phyloP scores from a whole-genome alignment of 2,329 filamentous ascomycete species.

The Ceratocystis cubensis region DNA sequence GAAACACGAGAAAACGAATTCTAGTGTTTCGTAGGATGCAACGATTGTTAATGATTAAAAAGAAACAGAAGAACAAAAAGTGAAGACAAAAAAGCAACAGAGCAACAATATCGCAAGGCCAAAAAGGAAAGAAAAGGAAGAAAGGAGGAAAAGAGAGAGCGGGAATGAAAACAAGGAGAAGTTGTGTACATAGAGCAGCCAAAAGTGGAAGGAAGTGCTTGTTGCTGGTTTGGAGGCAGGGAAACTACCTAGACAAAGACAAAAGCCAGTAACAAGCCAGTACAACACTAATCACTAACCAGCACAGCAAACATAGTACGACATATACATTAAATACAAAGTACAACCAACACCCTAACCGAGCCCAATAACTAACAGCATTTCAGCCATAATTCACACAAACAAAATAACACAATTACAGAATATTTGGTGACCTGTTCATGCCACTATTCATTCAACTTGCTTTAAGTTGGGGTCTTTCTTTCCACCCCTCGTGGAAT shows the following conservation, averaged over 20 bases:
- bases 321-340: not conserved
- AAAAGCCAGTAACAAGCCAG: not conserved
- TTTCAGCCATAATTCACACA: not conserved
- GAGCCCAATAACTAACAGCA: not conserved
- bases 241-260: constrained; percentile 7
- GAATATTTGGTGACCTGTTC: not conserved
- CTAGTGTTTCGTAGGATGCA: constrained; percentile 6
- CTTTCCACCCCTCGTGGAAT: not conserved
- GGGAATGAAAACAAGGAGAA: constrained; percentile 12
- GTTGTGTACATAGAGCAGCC: not conserved
- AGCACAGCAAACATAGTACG: not conserved
- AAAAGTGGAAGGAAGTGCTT: constrained; percentile 10
- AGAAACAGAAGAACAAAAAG: constrained; percentile 6
- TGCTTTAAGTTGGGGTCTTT: not conserved
- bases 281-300: not conserved
- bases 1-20: constrained; percentile 13
- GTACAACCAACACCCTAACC: not conserved
- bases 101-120: constrained; percentile 7
- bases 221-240: constrained; percentile 1
- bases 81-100: constrained; percentile 10
- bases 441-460: not conserved
- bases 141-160: constrained; percentile 13
- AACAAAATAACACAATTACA: not conserved
- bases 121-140: not conserved
- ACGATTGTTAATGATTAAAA: constrained; percentile 15